Evolutionary conservation across 371 early-diverging fungal species (phyloP).

Genomic region (Saksenaea vasiformis): DNA sequence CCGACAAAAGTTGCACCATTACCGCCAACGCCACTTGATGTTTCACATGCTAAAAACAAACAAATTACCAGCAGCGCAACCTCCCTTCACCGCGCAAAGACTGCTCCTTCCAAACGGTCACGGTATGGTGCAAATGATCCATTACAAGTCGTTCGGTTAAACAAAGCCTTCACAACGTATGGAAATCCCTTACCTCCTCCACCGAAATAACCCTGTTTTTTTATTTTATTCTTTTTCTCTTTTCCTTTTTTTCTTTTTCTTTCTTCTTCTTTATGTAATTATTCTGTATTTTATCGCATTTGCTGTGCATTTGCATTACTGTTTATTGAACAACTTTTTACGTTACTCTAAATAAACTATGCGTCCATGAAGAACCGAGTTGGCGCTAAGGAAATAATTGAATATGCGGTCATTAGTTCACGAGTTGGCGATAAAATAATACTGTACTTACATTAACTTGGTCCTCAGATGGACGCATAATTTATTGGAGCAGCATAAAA

Average conservation of each 20-base stretch:
- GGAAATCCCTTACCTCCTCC: neutral
- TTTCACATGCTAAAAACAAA: constrained; percentile 4
- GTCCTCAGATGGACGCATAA: too few relatives aligned
- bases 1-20: neutral
- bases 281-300: constrained; percentile 4
- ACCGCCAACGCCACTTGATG: neutral
- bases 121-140: constrained; percentile 20
- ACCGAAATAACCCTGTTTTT: neutral
- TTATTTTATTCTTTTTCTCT: neutral
- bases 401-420: too few relatives aligned
- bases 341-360: too few relatives aligned
- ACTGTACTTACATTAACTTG: too few relatives aligned
- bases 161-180: constrained; percentile 1
- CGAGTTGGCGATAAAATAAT: too few relatives aligned
- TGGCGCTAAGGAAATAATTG: too few relatives aligned
- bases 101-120: constrained; percentile 17
- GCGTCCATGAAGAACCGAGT: too few relatives aligned
- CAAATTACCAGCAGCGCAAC: neutral
- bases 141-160: constrained; percentile 21
- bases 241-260: neutral
- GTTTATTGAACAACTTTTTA: neutral
- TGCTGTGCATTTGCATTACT: constrained; percentile 1
- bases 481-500: neutral
- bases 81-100: constrained; percentile 14
- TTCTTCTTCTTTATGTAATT: constrained; percentile 2